Evolutionary conservation across 352 stramenopile species (phyloP), one percentile per base, ranked within the genome.

Genomic region (Globisporangium barbulae): DNA sequence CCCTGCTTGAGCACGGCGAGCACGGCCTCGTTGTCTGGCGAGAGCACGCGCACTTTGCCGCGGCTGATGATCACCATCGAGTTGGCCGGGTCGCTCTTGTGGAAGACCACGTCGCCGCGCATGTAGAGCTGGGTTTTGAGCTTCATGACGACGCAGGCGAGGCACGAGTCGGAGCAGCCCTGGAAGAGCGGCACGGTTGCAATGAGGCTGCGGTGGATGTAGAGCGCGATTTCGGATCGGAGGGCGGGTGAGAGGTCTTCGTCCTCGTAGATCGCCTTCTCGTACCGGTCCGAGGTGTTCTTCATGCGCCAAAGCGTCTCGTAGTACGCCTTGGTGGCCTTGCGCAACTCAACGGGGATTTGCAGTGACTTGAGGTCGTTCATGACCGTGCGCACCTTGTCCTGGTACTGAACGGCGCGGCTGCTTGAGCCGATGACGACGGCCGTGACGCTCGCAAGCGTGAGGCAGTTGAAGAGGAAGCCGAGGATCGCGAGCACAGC

Each of bases 201-300:
- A 31, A 86, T 72, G 50, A 85, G 61, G 10, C 66, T 73, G 21
- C 79, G 77, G 58, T 89, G 79, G 62, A 89, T 85, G 47, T 86
- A 82, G 7, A 89, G 64, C 5, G 79, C 79, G 30, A 89, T 89
- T 60, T 88, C 79, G 31, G 76, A 69, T 1, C 79, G 76, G 5
- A 88, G 67, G 0, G 73, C 67, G 22, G 76, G 76, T 9, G 79
- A 88, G 35, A 88, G 59, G 56, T 88, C 79, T 39, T 88, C 76
- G 62, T 88, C 79, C 3, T 83, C 79, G 59, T 88, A 88, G n/a
- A 88, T 88, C 19, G 76, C 76, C 59, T 85, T 85, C 33, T 88
- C 79, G 42, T 86, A 86, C 2, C 79, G 75, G 49, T 88, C 79
- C 2, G 79, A 88, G 0, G 78, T 88, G 65, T 86, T 88, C 47